These are phyloP conservation scores for Hypomyces perniciosus DNA, from an alignment of 2,329 filamentous ascomycete species.

Conservation along the genomic window DNA sequence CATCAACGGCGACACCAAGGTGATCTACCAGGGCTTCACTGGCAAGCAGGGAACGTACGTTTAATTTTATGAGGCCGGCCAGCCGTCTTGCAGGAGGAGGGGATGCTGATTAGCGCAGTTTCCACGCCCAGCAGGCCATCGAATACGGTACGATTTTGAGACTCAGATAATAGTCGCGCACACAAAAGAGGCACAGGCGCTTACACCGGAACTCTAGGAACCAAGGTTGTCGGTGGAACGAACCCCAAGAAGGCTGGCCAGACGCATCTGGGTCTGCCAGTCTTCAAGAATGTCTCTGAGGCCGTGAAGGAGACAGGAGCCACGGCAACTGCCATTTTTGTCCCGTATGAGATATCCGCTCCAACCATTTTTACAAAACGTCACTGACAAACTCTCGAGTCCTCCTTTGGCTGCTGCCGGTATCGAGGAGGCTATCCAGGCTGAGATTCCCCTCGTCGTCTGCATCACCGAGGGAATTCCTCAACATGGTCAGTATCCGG, in stretches of 20 bases:
- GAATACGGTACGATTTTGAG: conserved; percentile 71
- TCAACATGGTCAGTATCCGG: conserved; percentile 69
- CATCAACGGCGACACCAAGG: conserved; percentile 89
- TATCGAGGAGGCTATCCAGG: conserved; percentile 93
- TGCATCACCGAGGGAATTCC: conserved; percentile 98
- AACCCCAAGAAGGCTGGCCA: conserved; percentile 98
- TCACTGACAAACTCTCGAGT: conserved; percentile 42
- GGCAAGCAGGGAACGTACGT: conserved; percentile 92
- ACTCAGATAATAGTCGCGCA: conserved; percentile 14
- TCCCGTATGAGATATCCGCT: conserved; percentile 59
- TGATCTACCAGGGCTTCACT: conserved; percentile 95
- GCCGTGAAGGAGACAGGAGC: conserved; percentile 87
- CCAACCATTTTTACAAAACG: conserved; percentile 2
- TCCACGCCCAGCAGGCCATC: conserved; percentile 96
- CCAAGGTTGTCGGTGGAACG: conserved; percentile 94
- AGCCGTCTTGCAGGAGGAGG: neutral
- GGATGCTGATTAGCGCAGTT: conserved; percentile 47
- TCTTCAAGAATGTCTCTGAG: conserved; percentile 85
- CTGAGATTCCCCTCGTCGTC: conserved; percentile 90
- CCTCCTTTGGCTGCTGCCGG: conserved; percentile 86
- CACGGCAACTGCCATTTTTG: conserved; percentile 89
- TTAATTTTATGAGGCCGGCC: neutral
- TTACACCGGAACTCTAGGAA: conserved; percentile 52
- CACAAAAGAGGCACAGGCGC: conserved; percentile 10
- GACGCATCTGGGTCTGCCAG: conserved; percentile 83